Conservation (phyloP, 148 eudicot species). For the Amaranthus cruentus region DNA sequence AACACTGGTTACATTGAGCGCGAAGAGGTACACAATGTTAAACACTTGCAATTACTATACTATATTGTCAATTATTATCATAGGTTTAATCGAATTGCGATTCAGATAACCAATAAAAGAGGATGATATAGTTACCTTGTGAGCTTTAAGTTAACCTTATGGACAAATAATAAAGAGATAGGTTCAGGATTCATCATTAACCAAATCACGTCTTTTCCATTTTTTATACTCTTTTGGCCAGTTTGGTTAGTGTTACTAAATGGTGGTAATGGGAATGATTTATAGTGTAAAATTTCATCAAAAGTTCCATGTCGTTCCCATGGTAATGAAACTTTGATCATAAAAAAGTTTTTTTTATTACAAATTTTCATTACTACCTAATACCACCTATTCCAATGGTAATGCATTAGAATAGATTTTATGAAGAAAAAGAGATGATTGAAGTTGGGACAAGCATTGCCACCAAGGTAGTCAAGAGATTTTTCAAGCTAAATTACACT, state of each 20-base stretch:
- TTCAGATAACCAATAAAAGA: neutral
- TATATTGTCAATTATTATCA: neutral
- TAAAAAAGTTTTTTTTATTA: too few relatives aligned
- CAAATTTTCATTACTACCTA: too few relatives aligned
- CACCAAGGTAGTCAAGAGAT: too few relatives aligned
- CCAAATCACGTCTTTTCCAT: neutral
- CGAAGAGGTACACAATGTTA: constrained; percentile 40
- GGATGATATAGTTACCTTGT: neutral
- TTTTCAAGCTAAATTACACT: too few relatives aligned
- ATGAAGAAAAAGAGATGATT: too few relatives aligned
- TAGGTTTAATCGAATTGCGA: neutral
- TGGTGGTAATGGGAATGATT: too few relatives aligned
- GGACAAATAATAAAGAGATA: neutral
- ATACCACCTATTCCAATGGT: too few relatives aligned
- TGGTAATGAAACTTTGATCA: too few relatives aligned
- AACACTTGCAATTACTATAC: neutral
- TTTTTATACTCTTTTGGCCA: neutral
- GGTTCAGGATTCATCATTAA: neutral
- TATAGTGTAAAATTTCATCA: too few relatives aligned
- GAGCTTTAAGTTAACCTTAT: neutral
- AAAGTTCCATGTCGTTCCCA: too few relatives aligned
- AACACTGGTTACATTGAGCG: constrained; percentile 56
- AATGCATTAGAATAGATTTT: too few relatives aligned
- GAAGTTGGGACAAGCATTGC: too few relatives aligned
- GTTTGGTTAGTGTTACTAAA: neutral